Evolutionary conservation across 139 green algal species (phyloP).

Genomic region (Chlamydomonas incerta): DNA sequence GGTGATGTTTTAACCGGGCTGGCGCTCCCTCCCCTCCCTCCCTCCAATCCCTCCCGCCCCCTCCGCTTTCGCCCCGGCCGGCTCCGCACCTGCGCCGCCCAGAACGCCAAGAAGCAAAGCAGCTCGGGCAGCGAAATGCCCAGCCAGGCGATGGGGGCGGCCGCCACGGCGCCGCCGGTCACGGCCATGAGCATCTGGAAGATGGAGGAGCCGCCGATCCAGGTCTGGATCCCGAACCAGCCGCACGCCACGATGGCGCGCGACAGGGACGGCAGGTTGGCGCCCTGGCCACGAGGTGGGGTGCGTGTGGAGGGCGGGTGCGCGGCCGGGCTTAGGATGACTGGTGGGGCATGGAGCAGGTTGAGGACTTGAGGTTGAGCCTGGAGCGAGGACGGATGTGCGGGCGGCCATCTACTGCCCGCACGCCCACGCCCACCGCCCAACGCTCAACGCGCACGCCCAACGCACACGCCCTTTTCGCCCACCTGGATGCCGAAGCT

Average conservation of each 20-base stretch:
- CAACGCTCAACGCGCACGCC: too few species aligned
- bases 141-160: constrained; percentile 46
- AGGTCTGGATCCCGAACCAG: constrained; percentile 89
- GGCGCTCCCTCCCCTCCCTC: too few species aligned
- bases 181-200: constrained; percentile 61
- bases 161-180: constrained; percentile 4
- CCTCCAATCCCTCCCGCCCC: not conserved
- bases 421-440: too few species aligned
- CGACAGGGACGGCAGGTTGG: constrained; percentile 75
- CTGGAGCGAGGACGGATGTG: too few species aligned
- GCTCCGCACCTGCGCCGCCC: constrained; percentile 58
- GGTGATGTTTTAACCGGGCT: too few species aligned
- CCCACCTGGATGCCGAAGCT: constrained; percentile 76
- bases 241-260: constrained; percentile 79
- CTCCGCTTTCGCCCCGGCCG: not conserved
- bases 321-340: not conserved
- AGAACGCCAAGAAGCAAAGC: constrained; percentile 78
- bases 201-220: constrained; percentile 68
- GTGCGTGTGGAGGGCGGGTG: not conserved
- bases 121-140: constrained; percentile 70
- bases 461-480: too few species aligned
- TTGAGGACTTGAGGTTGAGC: too few species aligned
- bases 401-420: too few species aligned
- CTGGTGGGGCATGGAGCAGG: too few species aligned
- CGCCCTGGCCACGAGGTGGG: constrained; percentile 39